These are phyloP conservation scores for Colletotrichum tanaceti DNA, from an alignment of 2,329 filamentous ascomycete genomes.

Conservation along the genomic window DNA sequence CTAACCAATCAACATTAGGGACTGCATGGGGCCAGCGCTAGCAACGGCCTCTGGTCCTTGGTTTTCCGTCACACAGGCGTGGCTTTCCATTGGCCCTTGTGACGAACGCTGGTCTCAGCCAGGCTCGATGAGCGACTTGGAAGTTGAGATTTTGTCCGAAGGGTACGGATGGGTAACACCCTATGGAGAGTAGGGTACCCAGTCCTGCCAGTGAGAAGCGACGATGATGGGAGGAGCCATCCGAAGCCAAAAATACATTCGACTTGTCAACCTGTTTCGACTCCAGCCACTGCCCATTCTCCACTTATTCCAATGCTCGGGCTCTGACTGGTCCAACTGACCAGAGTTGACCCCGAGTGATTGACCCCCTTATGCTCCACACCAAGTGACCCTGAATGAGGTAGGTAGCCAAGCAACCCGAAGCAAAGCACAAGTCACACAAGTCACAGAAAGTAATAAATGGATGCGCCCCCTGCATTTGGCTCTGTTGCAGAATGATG, in stretches of 20 bases:
- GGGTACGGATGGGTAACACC: not conserved
- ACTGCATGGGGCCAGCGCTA: slow-evolving; percentile 5
- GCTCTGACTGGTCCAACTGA: slow-evolving; percentile 24
- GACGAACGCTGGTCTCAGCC: slow-evolving; percentile 18
- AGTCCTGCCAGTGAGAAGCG: not conserved
- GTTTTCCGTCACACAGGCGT: slow-evolving; percentile 15
- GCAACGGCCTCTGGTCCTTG: slow-evolving; percentile 12
- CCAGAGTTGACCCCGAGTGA: slow-evolving; percentile 17
- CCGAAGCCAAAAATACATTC: slow-evolving; percentile 39
- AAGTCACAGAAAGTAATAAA: no score
- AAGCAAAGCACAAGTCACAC: slow-evolving; percentile 20
- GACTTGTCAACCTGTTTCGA: not conserved
- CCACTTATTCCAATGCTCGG: slow-evolving; percentile 3
- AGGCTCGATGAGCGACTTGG: slow-evolving; percentile 1
- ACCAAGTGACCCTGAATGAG: slow-evolving; percentile 38
- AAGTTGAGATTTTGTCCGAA: slow-evolving; percentile 8
- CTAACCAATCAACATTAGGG: not conserved
- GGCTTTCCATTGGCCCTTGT: slow-evolving; percentile 23
- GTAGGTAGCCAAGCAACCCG: slow-evolving; percentile 34
- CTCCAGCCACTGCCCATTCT: slow-evolving; percentile 32
- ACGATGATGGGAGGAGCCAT: slow-evolving; percentile 24
- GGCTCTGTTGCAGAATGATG: slow-evolving; percentile 40
- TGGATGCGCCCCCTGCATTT: slow-evolving; percentile 39
- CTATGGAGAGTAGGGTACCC: not conserved
- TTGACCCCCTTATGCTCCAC: slow-evolving; percentile 28